Percentiles rank a stretch among this genome's conserved stretches.
Conservation (phyloP, 352 stramenopile genomes). For the Pythium brachiatum region DNA sequence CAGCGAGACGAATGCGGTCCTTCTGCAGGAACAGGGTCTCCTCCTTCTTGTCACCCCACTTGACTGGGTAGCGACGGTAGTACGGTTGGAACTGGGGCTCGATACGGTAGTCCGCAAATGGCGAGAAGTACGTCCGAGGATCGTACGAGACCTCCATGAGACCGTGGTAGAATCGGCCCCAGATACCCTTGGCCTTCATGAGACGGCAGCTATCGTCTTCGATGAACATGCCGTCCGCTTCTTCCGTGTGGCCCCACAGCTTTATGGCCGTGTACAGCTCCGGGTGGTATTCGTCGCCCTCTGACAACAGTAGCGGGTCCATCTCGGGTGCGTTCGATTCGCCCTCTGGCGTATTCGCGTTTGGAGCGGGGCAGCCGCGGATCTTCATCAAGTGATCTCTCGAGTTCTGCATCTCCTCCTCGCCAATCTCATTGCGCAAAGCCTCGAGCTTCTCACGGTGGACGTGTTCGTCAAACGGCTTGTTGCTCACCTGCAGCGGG, state of each 20-base stretch:
- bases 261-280: slow-evolving; percentile 49
- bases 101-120: slow-evolving; percentile 73
- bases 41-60: slow-evolving; percentile 65
- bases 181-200: slow-evolving; percentile 12
- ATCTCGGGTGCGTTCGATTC: slow-evolving; percentile 52
- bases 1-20: slow-evolving; percentile 71
- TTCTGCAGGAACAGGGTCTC: slow-evolving; percentile 81
- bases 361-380: slow-evolving; percentile 36
- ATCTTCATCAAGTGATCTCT: slow-evolving; percentile 57
- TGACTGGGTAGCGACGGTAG: slow-evolving; percentile 76
- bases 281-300: slow-evolving; percentile 63
- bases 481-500: slow-evolving; percentile 70
- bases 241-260: slow-evolving; percentile 74
- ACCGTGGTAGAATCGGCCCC: slow-evolving; percentile 47
- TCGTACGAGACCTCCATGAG: slow-evolving; percentile 72
- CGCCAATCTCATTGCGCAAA: slow-evolving; percentile 51
- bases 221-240: slow-evolving; percentile 60
- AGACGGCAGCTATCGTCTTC: slow-evolving; percentile 43
- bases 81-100: slow-evolving; percentile 74
- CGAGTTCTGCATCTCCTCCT: slow-evolving; percentile 43
- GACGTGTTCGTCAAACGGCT: slow-evolving; percentile 53
- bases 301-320: slow-evolving; percentile 65
- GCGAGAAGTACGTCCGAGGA: slow-evolving; percentile 76
- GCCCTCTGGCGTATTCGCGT: slow-evolving; percentile 27
- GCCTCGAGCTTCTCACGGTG: slow-evolving; percentile 53